These are phyloP conservation scores for Candida namnaoensis DNA, from an alignment of 805 yeast species.

Conservation along the genomic window DNA sequence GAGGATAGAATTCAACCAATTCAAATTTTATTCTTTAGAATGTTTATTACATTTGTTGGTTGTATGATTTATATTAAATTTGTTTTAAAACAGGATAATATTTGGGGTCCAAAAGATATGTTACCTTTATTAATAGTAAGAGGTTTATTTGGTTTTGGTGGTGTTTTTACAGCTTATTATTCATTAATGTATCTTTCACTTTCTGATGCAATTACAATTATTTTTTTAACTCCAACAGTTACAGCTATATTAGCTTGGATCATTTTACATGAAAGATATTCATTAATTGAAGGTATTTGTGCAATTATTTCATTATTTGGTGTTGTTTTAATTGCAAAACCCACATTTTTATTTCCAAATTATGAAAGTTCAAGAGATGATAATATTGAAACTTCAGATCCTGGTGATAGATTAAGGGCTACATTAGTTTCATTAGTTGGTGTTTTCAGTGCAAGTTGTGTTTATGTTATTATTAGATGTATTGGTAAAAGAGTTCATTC, in stretches of 20 bases:
- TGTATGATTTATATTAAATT: slow-evolving; percentile 48
- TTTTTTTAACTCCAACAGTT: slow-evolving; percentile 70
- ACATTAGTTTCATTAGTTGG: slow-evolving; percentile 57
- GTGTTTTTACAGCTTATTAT: slow-evolving; percentile 73
- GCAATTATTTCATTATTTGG: slow-evolving; percentile 64
- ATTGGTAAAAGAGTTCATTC: slow-evolving; percentile 81
- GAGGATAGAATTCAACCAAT: slow-evolving; percentile 59
- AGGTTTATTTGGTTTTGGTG: slow-evolving; percentile 70
- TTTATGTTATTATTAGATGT: slow-evolving; percentile 61
- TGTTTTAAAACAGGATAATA: slow-evolving; percentile 46
- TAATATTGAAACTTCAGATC: slow-evolving; percentile 40
- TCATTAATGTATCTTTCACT: slow-evolving; percentile 66
- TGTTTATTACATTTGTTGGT: slow-evolving; percentile 59
- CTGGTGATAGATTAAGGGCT: slow-evolving; percentile 52
- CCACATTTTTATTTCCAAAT: slow-evolving; percentile 49
- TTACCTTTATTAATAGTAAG: slow-evolving; percentile 48
- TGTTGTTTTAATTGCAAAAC: slow-evolving; percentile 75
- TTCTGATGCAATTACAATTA: slow-evolving; percentile 74
- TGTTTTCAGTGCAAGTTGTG: slow-evolving; percentile 59
- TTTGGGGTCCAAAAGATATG: slow-evolving; percentile 59
- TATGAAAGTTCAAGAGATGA: slow-evolving; percentile 20
- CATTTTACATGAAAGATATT: slow-evolving; percentile 56
- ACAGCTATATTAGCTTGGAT: slow-evolving; percentile 70
- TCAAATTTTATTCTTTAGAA: slow-evolving; percentile 70
- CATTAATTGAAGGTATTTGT: slow-evolving; percentile 59